Evolutionary conservation across 1,139 yeast genomes (phyloP), one percentile per base, ranked within the genome.

Genomic region (Geotrichum carabidarum): DNA sequence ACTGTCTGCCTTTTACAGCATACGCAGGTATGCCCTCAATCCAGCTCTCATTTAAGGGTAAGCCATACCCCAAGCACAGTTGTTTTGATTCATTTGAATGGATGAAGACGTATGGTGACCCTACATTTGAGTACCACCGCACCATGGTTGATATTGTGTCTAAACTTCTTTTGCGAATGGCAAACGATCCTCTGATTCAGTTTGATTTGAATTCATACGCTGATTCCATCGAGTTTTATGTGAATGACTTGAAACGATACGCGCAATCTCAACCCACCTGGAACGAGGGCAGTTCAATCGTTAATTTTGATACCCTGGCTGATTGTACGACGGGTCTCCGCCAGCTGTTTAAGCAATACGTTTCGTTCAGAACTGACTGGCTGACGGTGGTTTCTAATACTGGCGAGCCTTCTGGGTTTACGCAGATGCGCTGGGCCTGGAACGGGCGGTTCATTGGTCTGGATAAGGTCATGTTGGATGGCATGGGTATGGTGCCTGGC

Each of bases 151-250:
- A 83, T 58, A 66, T 85, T 27, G 65, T 85, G 1, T 76, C 88
- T 1, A 71, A 76, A 44, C 61, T 86, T 6, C 70, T 78, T 0
- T 67, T 90, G 17, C 76, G 79, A 50, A 66, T 86, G 15, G 78
- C 83, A 0, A 96, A 91, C 63, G 80, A 77, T 43, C 95, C 97
- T 1, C 68, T 88, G 43, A 74, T 91, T 14, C 96, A 96, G 1
- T 85, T 79, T 63, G 81, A 84, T 64, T 70, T 87, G 41, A 68
- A 67, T 1, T 74, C 75, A 8, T 77, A 82, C 58, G 80, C 81
- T 1, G 66, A 71, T 1, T 71, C 72, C 14, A 61, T 89, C 43
- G 73, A 72, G 30, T 64, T 68, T 0, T 79, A 78, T 60, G 66
- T 77, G 15, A 68, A 72, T 17, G 86, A 83, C 55, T 69, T 89